These are phyloP conservation scores for Candida chauliodis DNA, from an alignment of 805 yeast species.

Conservation along the genomic window DNA sequence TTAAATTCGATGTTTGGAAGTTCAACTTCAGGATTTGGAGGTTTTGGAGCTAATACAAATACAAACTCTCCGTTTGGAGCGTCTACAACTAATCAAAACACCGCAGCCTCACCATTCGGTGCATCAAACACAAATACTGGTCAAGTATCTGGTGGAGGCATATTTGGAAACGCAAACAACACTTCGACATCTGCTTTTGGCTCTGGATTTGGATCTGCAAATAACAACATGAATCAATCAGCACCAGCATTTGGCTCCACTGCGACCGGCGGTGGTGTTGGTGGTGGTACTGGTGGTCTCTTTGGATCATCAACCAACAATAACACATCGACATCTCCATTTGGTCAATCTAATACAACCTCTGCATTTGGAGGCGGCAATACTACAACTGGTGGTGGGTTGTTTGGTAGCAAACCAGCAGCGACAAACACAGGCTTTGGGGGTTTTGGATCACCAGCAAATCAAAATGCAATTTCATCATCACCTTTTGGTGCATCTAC, in stretches of 20 bases:
- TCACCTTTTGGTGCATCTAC: constrained; percentile 17
- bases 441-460: constrained; percentile 11
- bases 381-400: constrained; percentile 24
- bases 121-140: constrained; percentile 12
- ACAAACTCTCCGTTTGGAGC: constrained; percentile 35
- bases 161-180: constrained; percentile 9
- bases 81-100: constrained; percentile 15
- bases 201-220: constrained; percentile 12
- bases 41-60: constrained; percentile 29
- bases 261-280: constrained; percentile 8
- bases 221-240: constrained; percentile 16
- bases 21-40: constrained; percentile 51
- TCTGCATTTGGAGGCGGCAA: constrained; percentile 37
- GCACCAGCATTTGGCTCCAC: constrained; percentile 21
- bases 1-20: constrained; percentile 49
- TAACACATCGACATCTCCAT: constrained; percentile 22
- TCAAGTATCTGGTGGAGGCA: constrained; percentile 5
- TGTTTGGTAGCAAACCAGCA: constrained; percentile 21
- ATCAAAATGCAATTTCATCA: constrained; percentile 26
- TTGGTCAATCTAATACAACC: constrained; percentile 19
- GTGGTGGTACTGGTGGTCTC: constrained; percentile 27
- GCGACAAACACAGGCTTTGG: constrained; percentile 16
- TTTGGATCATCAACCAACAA: constrained; percentile 20
- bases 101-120: constrained; percentile 20
- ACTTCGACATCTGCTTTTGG: constrained; percentile 28